Evolutionary conservation across 169 alveolate genomes (phyloP).

Genomic region (Babesia bigemina): DNA sequence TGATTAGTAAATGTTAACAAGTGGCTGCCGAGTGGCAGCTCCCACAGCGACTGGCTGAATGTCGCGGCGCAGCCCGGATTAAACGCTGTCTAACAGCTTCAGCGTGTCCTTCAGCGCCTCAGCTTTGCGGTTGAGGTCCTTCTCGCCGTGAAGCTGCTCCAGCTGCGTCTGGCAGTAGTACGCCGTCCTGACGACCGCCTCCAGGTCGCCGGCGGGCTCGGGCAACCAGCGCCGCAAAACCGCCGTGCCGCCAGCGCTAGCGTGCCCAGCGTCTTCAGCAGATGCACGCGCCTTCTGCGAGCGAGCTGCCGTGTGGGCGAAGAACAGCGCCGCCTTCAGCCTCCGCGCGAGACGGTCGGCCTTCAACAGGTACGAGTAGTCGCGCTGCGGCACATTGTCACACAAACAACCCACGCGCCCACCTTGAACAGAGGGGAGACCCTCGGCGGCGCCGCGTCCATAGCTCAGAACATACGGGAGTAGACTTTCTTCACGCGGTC

Average conservation of each 20-base stretch:
- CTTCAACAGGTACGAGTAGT: conserved; percentile 25
- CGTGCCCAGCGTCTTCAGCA: not conserved
- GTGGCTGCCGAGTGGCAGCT: too few relatives aligned
- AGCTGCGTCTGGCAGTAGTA: conserved; percentile 34
- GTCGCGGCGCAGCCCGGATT: too few relatives aligned
- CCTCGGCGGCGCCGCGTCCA: not conserved
- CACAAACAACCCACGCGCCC: not conserved
- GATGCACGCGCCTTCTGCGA: not conserved
- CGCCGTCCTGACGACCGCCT: conserved; percentile 32
- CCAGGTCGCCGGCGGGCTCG: conserved; percentile 9
- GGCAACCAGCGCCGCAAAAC: not conserved
- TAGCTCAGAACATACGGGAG: conserved; percentile 50
- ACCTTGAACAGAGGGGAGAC: conserved; percentile 1
- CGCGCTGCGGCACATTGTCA: conserved; percentile 25
- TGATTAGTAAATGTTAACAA: too few relatives aligned
- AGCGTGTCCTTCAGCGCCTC: conserved; percentile 11
- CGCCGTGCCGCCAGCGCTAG: not conserved
- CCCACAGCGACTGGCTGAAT: too few relatives aligned
- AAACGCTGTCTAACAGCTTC: conserved; percentile 9
- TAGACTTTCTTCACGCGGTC: conserved; percentile 53
- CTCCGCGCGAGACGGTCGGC: conserved; percentile 31
- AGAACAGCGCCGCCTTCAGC: conserved; percentile 45
- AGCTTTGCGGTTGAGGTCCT: conserved; percentile 9
- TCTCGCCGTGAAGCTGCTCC: conserved; percentile 2
- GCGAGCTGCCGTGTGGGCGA: conserved; percentile 61